These are phyloP conservation scores for Colletotrichum tropicale DNA, from an alignment of 2,329 filamentous ascomycete species.

Conservation along the genomic window DNA sequence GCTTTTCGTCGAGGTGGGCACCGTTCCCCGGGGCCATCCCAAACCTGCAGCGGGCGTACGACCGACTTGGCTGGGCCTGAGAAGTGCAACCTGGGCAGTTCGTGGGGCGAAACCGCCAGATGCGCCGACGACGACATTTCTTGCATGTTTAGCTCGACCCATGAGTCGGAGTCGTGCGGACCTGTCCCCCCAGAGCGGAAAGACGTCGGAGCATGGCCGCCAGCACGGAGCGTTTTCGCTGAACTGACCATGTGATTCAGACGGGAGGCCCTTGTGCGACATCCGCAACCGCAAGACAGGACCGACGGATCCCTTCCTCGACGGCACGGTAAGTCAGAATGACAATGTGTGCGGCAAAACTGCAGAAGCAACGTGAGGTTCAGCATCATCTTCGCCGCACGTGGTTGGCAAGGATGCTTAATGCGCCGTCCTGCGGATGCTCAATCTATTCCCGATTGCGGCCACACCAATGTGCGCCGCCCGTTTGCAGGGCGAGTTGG, in stretches of 20 bases:
- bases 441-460: not conserved
- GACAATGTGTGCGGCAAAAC: not conserved
- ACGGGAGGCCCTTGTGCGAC: not conserved
- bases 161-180: not conserved
- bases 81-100: not conserved
- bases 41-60: not conserved
- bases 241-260: not conserved
- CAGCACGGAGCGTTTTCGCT: not conserved
- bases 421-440: not conserved
- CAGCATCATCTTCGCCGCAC: not conserved
- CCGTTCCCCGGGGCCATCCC: not conserved
- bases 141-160: not conserved
- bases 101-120: not conserved
- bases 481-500: slow-evolving; percentile 7
- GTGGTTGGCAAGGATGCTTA: slow-evolving; percentile 14
- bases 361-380: not conserved
- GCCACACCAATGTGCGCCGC: not conserved
- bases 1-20: not conserved
- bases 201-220: not conserved
- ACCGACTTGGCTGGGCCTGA: not conserved
- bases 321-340: not conserved
- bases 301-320: not conserved
- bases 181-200: not conserved
- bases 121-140: not conserved
- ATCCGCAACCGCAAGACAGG: not conserved